These are phyloP conservation scores for Thecaphora thlaspeos DNA, from an alignment of 1,284 basidiomycete genomes.

Conservation along the genomic window DNA sequence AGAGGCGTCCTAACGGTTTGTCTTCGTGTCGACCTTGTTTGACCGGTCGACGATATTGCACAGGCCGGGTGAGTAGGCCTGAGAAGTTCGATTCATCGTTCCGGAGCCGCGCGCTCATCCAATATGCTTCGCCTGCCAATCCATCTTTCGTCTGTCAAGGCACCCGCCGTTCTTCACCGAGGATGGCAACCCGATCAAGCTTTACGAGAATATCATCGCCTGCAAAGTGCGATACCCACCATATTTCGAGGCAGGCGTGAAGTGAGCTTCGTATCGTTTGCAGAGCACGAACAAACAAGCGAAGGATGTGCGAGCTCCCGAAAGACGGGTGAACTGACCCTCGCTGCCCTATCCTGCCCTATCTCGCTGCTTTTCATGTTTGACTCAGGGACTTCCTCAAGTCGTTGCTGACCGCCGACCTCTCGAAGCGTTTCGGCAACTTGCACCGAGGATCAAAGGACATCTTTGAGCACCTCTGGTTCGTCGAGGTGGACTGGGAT, in stretches of 20 bases:
- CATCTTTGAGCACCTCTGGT: slow-evolving; percentile 96
- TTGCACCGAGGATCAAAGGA: slow-evolving; percentile 86
- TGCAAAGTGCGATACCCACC: slow-evolving; percentile 87
- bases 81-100: no score
- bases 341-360: not conserved
- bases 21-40: no score
- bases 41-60: no score
- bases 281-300: not conserved
- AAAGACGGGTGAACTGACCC: no score
- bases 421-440: slow-evolving; percentile 90
- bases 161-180: slow-evolving; percentile 59
- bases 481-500: slow-evolving; percentile 92
- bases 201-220: slow-evolving; percentile 90
- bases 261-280: slow-evolving; percentile 2
- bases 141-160: no score
- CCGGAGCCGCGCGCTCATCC: no score
- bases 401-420: slow-evolving; percentile 84
- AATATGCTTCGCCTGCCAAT: no score
- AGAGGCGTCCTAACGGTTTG: no score
- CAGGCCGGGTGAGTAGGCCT: no score
- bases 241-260: slow-evolving; percentile 78
- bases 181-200: slow-evolving; percentile 68
- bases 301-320: no score
- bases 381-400: slow-evolving; percentile 71
- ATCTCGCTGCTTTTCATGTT: not conserved